Evolutionary conservation across 805 yeast species (phyloP), one percentile per base, ranked within the genome.

Genomic region (Candida peoriensis): DNA sequence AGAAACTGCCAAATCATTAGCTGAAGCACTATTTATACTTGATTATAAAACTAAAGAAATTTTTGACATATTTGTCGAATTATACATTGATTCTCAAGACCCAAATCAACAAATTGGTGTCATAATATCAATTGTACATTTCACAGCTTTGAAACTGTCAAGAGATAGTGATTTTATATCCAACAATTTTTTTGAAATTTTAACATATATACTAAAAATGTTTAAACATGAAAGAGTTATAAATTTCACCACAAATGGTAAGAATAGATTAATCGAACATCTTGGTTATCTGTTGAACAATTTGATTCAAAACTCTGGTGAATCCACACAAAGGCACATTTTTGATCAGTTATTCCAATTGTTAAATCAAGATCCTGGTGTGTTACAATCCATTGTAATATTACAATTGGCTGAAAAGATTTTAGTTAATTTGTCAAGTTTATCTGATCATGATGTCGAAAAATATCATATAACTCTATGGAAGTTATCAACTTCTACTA

Each of bases 51-150:
- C 56, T 30, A 42, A 32, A 9, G 36, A 47, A 4, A 41, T 48
- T 11, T 34, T 52, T 21, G 44, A 30, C 7, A 41, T 47, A 15
- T 52, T 39, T 30, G 29, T 51, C 23, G 52, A 54, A 14, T 21
- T 50, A 8, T 48, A 47, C 29, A 31, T 50, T 11, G 52, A 52
- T 45, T 50, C 28, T 33, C 46, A 14, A 20, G 48, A 37, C 30
- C 36, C 20, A 44, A 58, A 45, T 25, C 50, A 42, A 20, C 52
- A 50, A 24, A 38, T 53, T 3, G 64, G 63, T 2, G 45, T 63
- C 14, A 50, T 66, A 24, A 63, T 63, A 38, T 61, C 71, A 0
- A 39, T 65, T 9, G 40, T 55, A 12, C 66, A 66, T 28, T 66
- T 54, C 32, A 36, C 52, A 5, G 47, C 53, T 5, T 38, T 62